Evolutionary conservation across 1,139 yeast genomes (phyloP).

Genomic region (Wickerhamiella infanticola): DNA sequence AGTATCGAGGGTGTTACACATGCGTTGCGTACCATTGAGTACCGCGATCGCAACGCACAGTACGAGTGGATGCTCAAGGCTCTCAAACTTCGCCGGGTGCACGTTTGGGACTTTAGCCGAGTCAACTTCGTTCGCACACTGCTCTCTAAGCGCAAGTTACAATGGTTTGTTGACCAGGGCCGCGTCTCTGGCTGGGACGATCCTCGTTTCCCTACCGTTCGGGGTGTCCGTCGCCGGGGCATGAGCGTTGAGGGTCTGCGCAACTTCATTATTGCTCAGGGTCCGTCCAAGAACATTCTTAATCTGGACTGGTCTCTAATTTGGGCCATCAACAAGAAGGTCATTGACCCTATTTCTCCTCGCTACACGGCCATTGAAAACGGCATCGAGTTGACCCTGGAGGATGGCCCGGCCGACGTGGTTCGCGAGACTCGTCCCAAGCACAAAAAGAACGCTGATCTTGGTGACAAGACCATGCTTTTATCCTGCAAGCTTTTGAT

Average conservation of each 20-base stretch:
- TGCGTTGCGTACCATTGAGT: conserved; percentile 91
- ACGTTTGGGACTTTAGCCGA: conserved; percentile 95
- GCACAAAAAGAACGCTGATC: conserved; percentile 89
- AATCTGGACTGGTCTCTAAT: conserved; percentile 93
- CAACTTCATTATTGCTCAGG: conserved; percentile 84
- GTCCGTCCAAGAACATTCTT: conserved; percentile 91
- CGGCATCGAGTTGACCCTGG: conserved; percentile 37
- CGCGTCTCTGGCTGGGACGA: conserved; percentile 92
- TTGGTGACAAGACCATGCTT: conserved; percentile 71
- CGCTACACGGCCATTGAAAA: conserved; percentile 78
- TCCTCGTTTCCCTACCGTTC: conserved; percentile 97
- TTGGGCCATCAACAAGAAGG: conserved; percentile 94
- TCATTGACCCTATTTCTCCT: conserved; percentile 92
- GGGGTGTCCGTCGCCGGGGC: conserved; percentile 98
- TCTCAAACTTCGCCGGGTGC: conserved; percentile 71
- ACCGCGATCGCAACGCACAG: conserved; percentile 95
- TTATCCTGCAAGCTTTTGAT: conserved; percentile 49
- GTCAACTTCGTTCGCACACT: conserved; percentile 91
- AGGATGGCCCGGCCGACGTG: conserved; percentile 47
- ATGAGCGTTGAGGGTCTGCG: conserved; percentile 96
- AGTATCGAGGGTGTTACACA: conserved; percentile 93
- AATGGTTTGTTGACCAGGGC: conserved; percentile 91
- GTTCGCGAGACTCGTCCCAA: conserved; percentile 63
- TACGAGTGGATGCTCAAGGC: conserved; percentile 89
- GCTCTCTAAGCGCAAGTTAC: conserved; percentile 89